Conservation (phyloP, 2,329 filamentous ascomycete genomes). For the Alternaria tenuissima region DNA sequence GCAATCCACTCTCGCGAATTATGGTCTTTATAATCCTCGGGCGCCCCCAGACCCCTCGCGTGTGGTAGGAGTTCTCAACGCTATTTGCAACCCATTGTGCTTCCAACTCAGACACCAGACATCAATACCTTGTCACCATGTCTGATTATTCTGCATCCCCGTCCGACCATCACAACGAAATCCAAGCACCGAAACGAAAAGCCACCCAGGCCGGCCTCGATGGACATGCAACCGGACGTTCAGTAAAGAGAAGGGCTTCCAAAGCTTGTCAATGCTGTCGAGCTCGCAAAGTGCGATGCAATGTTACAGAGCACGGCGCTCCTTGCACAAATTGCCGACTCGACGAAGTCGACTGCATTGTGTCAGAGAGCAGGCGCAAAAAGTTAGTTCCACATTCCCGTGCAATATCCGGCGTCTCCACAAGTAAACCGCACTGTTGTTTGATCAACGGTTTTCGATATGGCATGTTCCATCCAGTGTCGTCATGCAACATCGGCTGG, state of each 20-base stretch:
- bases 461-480: slow-evolving; percentile 21
- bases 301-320: slow-evolving; percentile 85
- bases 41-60: slow-evolving; percentile 38
- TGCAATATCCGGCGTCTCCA: slow-evolving; percentile 34
- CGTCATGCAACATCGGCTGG: slow-evolving; percentile 33
- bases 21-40: slow-evolving; percentile 44
- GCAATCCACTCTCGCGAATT: slow-evolving; percentile 45
- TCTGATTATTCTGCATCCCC: slow-evolving; percentile 50
- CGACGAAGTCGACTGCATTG: slow-evolving; percentile 77
- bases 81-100: slow-evolving; percentile 23
- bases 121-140: slow-evolving; percentile 38
- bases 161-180: slow-evolving; percentile 43
- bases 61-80: slow-evolving; percentile 23
- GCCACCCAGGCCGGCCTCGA: slow-evolving; percentile 64
- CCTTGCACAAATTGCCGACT: slow-evolving; percentile 88
- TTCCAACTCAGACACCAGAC: slow-evolving; percentile 21
- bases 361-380: slow-evolving; percentile 79
- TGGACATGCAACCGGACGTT: slow-evolving; percentile 57
- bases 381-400: slow-evolving; percentile 67
- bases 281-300: slow-evolving; percentile 89
- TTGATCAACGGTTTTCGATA: slow-evolving; percentile 14
- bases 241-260: slow-evolving; percentile 84
- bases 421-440: slow-evolving; percentile 17
- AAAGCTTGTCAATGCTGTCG: slow-evolving; percentile 90
- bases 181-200: slow-evolving; percentile 63